Conservation (phyloP, 139 green algal species). For the Desmodesmus armatus region DNA sequence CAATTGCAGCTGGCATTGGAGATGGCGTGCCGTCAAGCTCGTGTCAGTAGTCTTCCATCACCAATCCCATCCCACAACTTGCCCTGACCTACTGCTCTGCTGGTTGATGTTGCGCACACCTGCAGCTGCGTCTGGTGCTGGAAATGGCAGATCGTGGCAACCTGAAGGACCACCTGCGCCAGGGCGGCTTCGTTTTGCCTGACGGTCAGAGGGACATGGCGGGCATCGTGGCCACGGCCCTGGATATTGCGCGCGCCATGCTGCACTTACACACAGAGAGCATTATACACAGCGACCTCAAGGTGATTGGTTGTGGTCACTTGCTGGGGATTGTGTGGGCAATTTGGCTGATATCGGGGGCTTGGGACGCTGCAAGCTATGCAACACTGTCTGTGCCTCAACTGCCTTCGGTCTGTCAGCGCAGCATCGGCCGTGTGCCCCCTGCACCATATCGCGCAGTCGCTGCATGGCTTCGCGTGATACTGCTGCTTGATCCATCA, state of each 20-base stretch:
- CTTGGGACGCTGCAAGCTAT: too few species aligned
- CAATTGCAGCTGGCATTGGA: too few species aligned
- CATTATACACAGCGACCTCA: slow-evolving; percentile 63
- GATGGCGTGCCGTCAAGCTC: too few species aligned
- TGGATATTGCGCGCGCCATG: slow-evolving; percentile 61
- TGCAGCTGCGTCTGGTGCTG: slow-evolving; percentile 59
- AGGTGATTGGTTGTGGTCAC: too few species aligned
- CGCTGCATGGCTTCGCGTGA: neutral
- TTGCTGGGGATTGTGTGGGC: too few species aligned
- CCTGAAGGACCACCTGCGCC: slow-evolving; percentile 48
- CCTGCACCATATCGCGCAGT: neutral
- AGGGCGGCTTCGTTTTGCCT: neutral
- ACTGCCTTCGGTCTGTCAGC: too few species aligned
- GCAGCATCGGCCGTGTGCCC: neutral
- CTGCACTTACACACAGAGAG: slow-evolving; percentile 57
- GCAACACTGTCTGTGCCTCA: too few species aligned
- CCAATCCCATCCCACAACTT: too few species aligned
- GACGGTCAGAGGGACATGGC: slow-evolving; percentile 34
- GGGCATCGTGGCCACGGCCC: slow-evolving; percentile 46
- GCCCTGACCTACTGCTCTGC: neutral
- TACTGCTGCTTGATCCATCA: neutral
- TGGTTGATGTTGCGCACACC: too few species aligned
- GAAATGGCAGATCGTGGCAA: slow-evolving; percentile 62
- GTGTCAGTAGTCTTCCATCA: too few species aligned
- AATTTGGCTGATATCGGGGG: too few species aligned